These are phyloP conservation scores for Pyracantha coccinea DNA, from an alignment of 331 rosid genomes.

Conservation along the genomic window DNA sequence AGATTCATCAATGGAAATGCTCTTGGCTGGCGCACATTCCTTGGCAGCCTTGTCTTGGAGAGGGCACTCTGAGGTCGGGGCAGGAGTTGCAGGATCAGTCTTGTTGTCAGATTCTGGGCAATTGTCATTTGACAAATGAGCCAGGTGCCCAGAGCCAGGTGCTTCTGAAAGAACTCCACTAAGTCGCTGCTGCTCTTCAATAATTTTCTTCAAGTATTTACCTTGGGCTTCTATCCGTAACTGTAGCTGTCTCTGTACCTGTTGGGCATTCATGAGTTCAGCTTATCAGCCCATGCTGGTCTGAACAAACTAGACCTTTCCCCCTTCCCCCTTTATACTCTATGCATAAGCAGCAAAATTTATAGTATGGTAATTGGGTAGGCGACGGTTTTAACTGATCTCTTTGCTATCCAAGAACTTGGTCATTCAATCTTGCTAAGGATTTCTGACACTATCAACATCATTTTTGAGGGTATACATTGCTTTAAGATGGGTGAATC, in stretches of 20 bases:
- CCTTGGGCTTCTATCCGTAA: conserved; percentile 97
- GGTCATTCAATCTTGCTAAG: neutral
- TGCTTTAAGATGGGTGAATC: neutral
- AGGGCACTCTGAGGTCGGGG: conserved; percentile 59
- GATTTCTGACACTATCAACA: neutral
- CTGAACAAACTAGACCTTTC: neutral
- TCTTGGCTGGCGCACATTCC: conserved; percentile 61
- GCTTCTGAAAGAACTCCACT: conserved; percentile 74
- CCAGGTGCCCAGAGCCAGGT: conserved; percentile 38
- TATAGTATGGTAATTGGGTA: neutral
- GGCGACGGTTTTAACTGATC: neutral
- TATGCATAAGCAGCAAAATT: neutral
- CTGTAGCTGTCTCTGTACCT: conserved; percentile 98
- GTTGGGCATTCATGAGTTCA: conserved; percentile 19
- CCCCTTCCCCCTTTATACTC: neutral
- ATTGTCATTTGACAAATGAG: conserved; percentile 28
- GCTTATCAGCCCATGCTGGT: neutral
- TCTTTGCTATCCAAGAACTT: neutral
- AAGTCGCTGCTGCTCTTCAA: conserved; percentile 92
- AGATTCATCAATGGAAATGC: conserved; percentile 75
- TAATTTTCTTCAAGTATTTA: conserved; percentile 92
- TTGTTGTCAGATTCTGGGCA: conserved; percentile 50
- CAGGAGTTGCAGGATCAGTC: conserved; percentile 93
- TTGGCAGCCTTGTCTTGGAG: conserved; percentile 60
- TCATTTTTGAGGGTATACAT: neutral